phyloP scores from a whole-genome alignment of 208 protist species.

The Naegleria gruberi region DNA sequence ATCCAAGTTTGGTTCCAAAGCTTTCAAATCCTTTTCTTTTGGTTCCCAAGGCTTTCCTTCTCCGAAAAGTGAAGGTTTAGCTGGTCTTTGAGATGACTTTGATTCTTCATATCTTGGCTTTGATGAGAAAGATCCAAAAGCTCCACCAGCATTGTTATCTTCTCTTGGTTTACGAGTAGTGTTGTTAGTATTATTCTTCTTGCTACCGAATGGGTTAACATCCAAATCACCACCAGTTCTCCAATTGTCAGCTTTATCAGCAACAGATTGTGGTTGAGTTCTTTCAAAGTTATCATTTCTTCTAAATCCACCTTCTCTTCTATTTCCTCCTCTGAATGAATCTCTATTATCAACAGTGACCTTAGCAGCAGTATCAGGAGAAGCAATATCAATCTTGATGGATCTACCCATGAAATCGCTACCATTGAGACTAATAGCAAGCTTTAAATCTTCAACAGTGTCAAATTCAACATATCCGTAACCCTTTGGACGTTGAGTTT shows the following conservation, averaged over 20 bases:
- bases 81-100: background rate
- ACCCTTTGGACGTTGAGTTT: background rate
- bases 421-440: background rate
- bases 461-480: slow-evolving; percentile 13
- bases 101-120: background rate
- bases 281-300: background rate
- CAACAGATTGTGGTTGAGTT: background rate
- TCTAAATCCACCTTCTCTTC: background rate
- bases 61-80: background rate
- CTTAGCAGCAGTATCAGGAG: background rate
- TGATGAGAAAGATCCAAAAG: background rate
- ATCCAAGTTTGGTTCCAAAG: background rate
- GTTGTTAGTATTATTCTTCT: background rate
- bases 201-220: background rate
- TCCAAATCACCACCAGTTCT: background rate
- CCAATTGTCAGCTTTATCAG: background rate
- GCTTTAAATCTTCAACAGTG: background rate
- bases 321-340: background rate
- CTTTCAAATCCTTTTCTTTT: background rate
- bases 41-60: background rate
- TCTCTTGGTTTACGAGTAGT: background rate
- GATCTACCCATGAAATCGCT: background rate
- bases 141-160: background rate
- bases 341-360: background rate
- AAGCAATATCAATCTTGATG: background rate